Evolutionary conservation across 345 rosid species (phyloP), one percentile per base, ranked within the genome.

Genomic region (Odontarrhena argentea): DNA sequence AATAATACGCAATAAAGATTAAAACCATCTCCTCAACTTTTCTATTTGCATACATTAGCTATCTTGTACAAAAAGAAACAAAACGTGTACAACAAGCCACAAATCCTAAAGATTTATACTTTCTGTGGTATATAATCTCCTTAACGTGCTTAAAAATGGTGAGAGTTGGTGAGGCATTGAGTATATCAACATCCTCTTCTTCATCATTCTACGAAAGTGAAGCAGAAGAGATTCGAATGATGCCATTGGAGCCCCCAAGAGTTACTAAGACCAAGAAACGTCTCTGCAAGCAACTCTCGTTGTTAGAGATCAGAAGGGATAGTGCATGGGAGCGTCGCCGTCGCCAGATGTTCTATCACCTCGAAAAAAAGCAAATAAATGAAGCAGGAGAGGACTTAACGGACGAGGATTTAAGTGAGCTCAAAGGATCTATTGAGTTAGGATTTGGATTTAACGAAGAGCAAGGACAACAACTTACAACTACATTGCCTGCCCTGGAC

Each of bases 371-470:
- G 38, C 74, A 57, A 4, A 58, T 45, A 30, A 49, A 50, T 55
- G 69, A 69, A 62, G 71, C 46, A 41, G 78, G 71, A 35, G 71
- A 63, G 15, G 51, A 67, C 44, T 78, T 94, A 77, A 94, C 99
- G 0, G 99, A 94, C 45, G 99, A 85, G 55, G 99, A 94, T 54
- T 63, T 91, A 73, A 71, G 78, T 43, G 97, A 94, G 74, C 87
- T 94, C 5, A 94, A 88, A 76, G 99, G 96, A 1, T 88, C 92
- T 73, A 94, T 94, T 48, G 99, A 94, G 78, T 89, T 94, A 26
- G 99, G 99, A 8, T 94, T 94, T 55, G 99, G 96, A 11, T 91
- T 94, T 68, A 85, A 86, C 2, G 99, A 91, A 30, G 96, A 88
- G 66, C 80, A 80, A 43, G 99, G 93, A 0, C 96, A 91, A 72